Percentiles rank a stretch among this genome's conserved stretches.
phyloP scores from a whole-genome alignment of 805 yeast genomes.

The Suhomyces tanzawaensis region DNA sequence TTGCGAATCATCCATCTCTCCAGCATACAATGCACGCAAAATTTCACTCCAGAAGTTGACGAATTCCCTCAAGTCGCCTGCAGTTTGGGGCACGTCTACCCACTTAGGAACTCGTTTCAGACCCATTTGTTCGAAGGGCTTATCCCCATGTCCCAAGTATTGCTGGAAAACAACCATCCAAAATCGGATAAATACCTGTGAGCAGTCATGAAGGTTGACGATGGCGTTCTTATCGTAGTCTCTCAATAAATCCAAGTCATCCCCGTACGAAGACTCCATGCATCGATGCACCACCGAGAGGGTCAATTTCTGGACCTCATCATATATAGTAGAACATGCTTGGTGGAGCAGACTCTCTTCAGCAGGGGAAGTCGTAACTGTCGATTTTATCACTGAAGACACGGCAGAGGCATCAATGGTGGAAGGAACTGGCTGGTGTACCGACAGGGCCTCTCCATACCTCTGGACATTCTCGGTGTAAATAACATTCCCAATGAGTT shows the following conservation, averaged over 20 bases:
- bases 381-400: background rate
- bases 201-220: slow-evolving; percentile 40
- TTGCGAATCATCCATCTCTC: slow-evolving; percentile 25
- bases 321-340: background rate
- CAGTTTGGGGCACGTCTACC: slow-evolving; percentile 12
- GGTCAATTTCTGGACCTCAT: slow-evolving; percentile 29
- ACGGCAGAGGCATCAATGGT: background rate
- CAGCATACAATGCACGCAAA: slow-evolving; percentile 41
- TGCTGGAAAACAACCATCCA: slow-evolving; percentile 59
- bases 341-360: background rate
- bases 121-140: slow-evolving; percentile 19
- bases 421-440: too few relatives aligned
- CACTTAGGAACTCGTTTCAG: slow-evolving; percentile 12
- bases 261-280: slow-evolving; percentile 56
- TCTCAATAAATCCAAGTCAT: slow-evolving; percentile 47
- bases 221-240: slow-evolving; percentile 44
- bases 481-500: slow-evolving; percentile 41
- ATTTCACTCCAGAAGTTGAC: slow-evolving; percentile 52
- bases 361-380: background rate
- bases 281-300: slow-evolving; percentile 49
- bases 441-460: too few relatives aligned
- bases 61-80: slow-evolving; percentile 34
- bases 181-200: slow-evolving; percentile 41
- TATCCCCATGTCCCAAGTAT: slow-evolving; percentile 31
- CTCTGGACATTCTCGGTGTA: slow-evolving; percentile 31